phyloP scores from a whole-genome alignment of 2,329 filamentous ascomycete species.

The Trichoderma sp. region DNA sequence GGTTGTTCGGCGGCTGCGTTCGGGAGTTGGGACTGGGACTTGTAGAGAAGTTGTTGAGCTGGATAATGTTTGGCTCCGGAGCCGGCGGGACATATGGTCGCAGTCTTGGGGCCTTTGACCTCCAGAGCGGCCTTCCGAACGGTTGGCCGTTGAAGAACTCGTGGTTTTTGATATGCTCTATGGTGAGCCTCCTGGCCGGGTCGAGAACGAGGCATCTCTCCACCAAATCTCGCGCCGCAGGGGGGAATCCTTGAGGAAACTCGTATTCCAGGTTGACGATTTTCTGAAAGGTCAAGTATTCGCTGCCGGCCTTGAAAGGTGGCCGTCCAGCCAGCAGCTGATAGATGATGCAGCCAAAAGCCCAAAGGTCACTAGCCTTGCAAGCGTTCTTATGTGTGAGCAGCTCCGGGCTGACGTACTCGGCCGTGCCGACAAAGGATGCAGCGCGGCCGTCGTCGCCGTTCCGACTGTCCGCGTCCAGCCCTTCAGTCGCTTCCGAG shows the following conservation, averaged over 20 bases:
- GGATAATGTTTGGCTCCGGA: conserved; percentile 73
- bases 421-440: conserved; percentile 95
- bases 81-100: conserved; percentile 79
- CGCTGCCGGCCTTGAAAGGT: conserved; percentile 93
- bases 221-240: conserved; percentile 82
- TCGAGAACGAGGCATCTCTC: conserved; percentile 90
- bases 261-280: conserved; percentile 94
- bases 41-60: conserved; percentile 62
- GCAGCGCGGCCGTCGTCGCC: conserved; percentile 70
- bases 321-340: conserved; percentile 94
- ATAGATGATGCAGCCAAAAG: conserved; percentile 97
- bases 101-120: conserved; percentile 82
- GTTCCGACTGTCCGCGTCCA: conserved; percentile 42
- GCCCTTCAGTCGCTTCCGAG: conserved; percentile 43
- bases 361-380: conserved; percentile 97
- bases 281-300: conserved; percentile 98
- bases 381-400: conserved; percentile 95
- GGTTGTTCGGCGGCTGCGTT: conserved; percentile 41
- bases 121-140: conserved; percentile 87
- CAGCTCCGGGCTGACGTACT: conserved; percentile 98
- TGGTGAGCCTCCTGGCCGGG: conserved; percentile 77
- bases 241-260: conserved; percentile 86
- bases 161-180: conserved; percentile 96
- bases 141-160: conserved; percentile 87
- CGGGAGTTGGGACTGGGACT: conserved; percentile 36